Conservation (phyloP, 2,329 filamentous ascomycete species). For the Cladophialophora carrionii region DNA sequence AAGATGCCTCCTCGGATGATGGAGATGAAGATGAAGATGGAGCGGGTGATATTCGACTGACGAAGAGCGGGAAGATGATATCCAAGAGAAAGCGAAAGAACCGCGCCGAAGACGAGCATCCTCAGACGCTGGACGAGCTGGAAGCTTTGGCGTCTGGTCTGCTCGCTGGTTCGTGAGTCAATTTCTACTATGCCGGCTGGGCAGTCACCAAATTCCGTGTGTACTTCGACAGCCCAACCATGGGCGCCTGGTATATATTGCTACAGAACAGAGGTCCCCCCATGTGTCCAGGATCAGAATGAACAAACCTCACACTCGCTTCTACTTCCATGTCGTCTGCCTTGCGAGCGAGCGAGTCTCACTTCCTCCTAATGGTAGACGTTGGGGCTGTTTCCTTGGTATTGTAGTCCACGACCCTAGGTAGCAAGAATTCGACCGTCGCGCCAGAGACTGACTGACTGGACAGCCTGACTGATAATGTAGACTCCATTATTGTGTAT, state of each 20-base stretch:
- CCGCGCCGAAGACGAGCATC: constrained; percentile 36
- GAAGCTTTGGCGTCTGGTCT: constrained; percentile 53
- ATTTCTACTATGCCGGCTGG: not conserved
- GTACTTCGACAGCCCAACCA: not conserved
- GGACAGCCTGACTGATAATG: no score
- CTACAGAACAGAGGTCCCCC: not conserved
- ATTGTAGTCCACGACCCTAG: no score
- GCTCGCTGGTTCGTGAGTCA: constrained; percentile 34
- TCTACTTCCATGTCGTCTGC: not conserved
- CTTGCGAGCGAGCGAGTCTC: not conserved
- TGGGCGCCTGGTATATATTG: not conserved
- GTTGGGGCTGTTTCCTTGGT: not conserved
- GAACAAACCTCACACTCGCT: not conserved
- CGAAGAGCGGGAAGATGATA: constrained; percentile 38
- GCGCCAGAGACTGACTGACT: not conserved
- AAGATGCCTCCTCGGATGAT: constrained; percentile 32
- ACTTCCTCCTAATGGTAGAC: not conserved
- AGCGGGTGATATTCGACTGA: not conserved
- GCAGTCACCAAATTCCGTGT: not conserved
- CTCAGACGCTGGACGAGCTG: constrained; percentile 52
- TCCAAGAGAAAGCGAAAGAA: constrained; percentile 35
- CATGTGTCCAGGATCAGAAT: not conserved
- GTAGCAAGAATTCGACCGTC: not conserved
- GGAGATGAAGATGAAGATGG: no score
- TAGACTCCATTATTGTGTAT: not conserved